Evolutionary conservation across 2,329 filamentous ascomycete genomes (phyloP), one percentile per base, ranked within the genome.

Genomic region (Calonectria ilicicola): DNA sequence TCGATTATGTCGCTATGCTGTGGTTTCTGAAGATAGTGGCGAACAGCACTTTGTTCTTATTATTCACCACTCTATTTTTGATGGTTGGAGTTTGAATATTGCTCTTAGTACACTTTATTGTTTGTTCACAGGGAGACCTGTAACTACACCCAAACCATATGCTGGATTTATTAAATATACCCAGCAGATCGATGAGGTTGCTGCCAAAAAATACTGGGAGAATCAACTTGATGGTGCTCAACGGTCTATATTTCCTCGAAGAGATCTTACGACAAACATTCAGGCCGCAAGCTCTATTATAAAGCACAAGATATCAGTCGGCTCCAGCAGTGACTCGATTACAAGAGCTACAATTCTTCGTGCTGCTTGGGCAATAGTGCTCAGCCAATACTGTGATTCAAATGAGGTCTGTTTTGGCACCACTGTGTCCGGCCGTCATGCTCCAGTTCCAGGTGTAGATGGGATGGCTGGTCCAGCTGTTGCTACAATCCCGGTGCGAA

Each of bases 321-420:
- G 15, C 1, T 23, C 29, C 19, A 29, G 21, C 15, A 38, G 47
- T 38, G 42, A 49, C 4, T 53, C 38, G 21, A 66, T 74, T 10
- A 77, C 75, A 0, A 64, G 65, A 4, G 47, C 78, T 0, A 79
- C 63, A 0, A 17, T 77, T n/a, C n/a, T 80, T 19, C 71, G 73
- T 2, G 86, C 87, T 29, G 89, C 90, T 0, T 85, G 88, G 77
- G 85, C 86, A 7, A 86, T 88, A 69, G 77, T 93, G 2, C 91
- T 4, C 82, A 85, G 21, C 82, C 83, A 7, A 91, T 91, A 73
- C 78, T 85, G 2, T n/a, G 88, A 72, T 1, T 73, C 69, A 0
- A 56, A 82, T 2, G 85, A 87, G 63, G 80, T 87, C 12, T 78
- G 85, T 8, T 87, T 87, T 65, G 86, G 86, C 1, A 81, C 83